Base-by-base conservation (phyloP, 768 basidiomycete species). In the Xerocomus spinulosus region DNA sequence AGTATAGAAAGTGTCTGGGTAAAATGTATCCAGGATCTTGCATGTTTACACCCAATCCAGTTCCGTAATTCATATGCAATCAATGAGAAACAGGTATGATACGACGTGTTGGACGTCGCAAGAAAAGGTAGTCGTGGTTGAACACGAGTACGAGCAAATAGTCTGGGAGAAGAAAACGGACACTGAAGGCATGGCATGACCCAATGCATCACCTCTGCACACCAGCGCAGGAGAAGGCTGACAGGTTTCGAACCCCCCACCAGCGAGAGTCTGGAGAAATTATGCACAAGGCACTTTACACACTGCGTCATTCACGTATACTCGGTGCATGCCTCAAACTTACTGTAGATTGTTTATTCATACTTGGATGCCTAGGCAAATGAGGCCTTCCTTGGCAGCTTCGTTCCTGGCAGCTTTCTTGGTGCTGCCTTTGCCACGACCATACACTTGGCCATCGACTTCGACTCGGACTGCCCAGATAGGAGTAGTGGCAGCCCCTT, bases 371-470 rank as follows among this genome's bases (percentile, higher is more conserved):
- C 80, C 83, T 63, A 90, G 54, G 48, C 68, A 75, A 58, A 70
- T 63, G 52, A 90, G 71, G 3, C 85, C 87, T 54, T 80, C 71
- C 64, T 87, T 89, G 25, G 88, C 88, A 5, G 88, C 88, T 60
- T 87, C 87, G 58, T 89, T 88, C 60, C 83, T 75, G 2, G 88
- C 88, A 2, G 78, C 76, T 63, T 83, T 87, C 76, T 91, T 92
- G 34, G 85, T 89, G 53, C 76, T 78, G 9, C 86, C 88, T 46
- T 69, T 73, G 1, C 88, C 88, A 12, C 61, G 61, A 5, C 86
- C 87, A 67, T 75, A 74, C 39, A 74, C 68, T 45, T 78, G 70
- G 3, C 80, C 80, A 37, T 82, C 76, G 41, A 89, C 78, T 37
- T 82, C 63, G 32, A 82, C 83, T 51, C 70, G 78, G 39, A 80